Percentiles rank a stretch among this genome's conserved stretches.
phyloP scores from a whole-genome alignment of 2,329 filamentous ascomycete species.

The Fusarium begoniae region DNA sequence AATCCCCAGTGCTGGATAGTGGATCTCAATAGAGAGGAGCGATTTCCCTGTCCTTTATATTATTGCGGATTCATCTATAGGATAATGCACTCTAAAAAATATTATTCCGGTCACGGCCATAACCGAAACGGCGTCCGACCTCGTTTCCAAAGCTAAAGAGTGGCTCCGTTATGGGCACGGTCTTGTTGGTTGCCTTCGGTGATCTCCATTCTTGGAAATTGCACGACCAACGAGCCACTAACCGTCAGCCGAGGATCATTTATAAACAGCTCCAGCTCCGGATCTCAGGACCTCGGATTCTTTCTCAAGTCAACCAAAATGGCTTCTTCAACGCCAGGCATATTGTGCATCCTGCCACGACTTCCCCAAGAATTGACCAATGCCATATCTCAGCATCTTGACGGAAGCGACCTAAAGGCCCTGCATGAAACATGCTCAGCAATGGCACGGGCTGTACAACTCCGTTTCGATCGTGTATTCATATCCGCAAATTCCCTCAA shows the following conservation, averaged over 20 bases:
- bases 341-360: neutral
- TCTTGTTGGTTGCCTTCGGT: neutral
- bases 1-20: neutral
- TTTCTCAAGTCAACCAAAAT: neutral
- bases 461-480: neutral
- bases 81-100: fast-evolving
- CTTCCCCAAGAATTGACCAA: neutral
- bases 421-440: neutral
- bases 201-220: neutral
- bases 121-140: fast-evolving
- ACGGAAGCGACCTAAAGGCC: neutral
- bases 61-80: fast-evolving
- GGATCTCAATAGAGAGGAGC: neutral
- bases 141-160: neutral
- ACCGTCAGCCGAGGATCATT: neutral
- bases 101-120: neutral
- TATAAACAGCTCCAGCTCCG: neutral
- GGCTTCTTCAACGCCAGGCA: neutral
- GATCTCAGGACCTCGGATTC: neutral
- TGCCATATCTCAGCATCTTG: neutral
- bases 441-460: neutral
- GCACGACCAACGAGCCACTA: neutral
- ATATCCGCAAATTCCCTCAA: neutral
- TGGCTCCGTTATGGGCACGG: neutral
- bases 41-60: fast-evolving